A percentile compares a stretch with the other conserved stretches of the same genome.
Conservation (phyloP, 257 asterid genomes). For the Eucommia ulmoides region DNA sequence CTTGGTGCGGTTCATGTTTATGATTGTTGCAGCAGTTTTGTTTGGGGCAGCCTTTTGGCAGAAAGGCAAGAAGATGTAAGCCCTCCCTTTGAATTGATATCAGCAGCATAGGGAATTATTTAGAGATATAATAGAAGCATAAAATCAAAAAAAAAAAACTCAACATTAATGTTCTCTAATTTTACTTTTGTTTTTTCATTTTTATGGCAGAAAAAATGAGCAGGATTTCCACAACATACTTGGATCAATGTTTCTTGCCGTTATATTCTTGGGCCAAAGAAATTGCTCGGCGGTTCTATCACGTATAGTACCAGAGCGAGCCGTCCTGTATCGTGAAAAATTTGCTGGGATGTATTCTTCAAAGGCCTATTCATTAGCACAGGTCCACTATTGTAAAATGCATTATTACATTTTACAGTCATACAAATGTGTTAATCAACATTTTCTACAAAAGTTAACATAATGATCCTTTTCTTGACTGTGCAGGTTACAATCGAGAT, state of each 20-base stretch:
- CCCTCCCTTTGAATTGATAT: too few relatives aligned
- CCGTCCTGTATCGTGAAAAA: constrained; percentile 41
- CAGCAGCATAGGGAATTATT: too few relatives aligned
- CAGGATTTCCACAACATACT: constrained; percentile 36
- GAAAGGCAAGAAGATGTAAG: constrained; percentile 35
- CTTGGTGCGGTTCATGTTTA: constrained; percentile 21
- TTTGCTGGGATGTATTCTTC: constrained; percentile 56
- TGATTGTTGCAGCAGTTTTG: constrained; percentile 23
- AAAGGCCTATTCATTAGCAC: constrained; percentile 65
- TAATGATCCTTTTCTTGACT: too few relatives aligned
- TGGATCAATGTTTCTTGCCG: constrained; percentile 27
- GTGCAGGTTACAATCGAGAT: too few relatives aligned
- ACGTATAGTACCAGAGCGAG: constrained; percentile 30
- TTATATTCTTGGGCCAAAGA: constrained; percentile 36
- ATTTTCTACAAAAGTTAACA: too few relatives aligned
- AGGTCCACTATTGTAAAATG: too few relatives aligned
- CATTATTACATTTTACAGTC: too few relatives aligned
- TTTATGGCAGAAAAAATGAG: constrained; percentile 25
- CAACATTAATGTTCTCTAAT: too few relatives aligned
- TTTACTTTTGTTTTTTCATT: neutral
- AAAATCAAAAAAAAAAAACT: too few relatives aligned
- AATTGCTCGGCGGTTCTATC: constrained; percentile 34
- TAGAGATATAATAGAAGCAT: too few relatives aligned
- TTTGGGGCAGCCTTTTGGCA: constrained; percentile 22
- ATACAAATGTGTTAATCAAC: too few relatives aligned